Evolutionary conservation across 345 rosid species (phyloP), one percentile per base, ranked within the genome.

Genomic region (Pelargonium nanum): DNA sequence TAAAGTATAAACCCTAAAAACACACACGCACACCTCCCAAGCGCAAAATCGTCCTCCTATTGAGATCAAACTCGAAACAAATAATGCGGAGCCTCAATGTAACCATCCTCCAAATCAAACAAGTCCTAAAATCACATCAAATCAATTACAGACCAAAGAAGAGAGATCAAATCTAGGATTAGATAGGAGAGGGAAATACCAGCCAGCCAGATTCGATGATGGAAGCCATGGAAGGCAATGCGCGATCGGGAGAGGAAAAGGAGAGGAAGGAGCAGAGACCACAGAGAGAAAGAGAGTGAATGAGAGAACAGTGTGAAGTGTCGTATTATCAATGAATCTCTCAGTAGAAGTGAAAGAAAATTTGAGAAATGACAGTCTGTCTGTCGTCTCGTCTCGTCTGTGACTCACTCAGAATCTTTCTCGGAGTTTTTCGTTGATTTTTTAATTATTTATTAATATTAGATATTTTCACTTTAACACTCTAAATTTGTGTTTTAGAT

Each of bases 191-290:
- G 7, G 17, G 45, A 6, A 6, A 16, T 81, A 91, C 97, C 96
- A 65, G 83, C 97, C 97, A 91, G 55, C 81, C 79, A 59, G 91
- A 78, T 75, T 91, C 88, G 61, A 91, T 58, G 68, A 82, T 23
- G 54, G 85, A 80, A 69, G 80, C 95, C 97, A 90, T 90, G 70
- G 64, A 67, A 68, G 32, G 3, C 32, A 67, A 68, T 3, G 3
- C 32, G 65, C 19, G n/a, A 22, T 24, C 32, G 32, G 28, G 7
- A 50, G 23, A 28, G 62, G 22, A 48, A 10, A 57, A 56, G 56
- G 48, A 40, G 48, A 7, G 16, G 48, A 40, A 3, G 48, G 10
- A 26, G 63, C n/a, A n/a, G n/a, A n/a, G 16, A 28, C 13, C 48
- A 40, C 48, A 8, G 48, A 40, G 12, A 9, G 12, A 15, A 15